Evolutionary conservation across 2,329 filamentous ascomycete species (phyloP).

Genomic region (Amylocarpus encephaloides): DNA sequence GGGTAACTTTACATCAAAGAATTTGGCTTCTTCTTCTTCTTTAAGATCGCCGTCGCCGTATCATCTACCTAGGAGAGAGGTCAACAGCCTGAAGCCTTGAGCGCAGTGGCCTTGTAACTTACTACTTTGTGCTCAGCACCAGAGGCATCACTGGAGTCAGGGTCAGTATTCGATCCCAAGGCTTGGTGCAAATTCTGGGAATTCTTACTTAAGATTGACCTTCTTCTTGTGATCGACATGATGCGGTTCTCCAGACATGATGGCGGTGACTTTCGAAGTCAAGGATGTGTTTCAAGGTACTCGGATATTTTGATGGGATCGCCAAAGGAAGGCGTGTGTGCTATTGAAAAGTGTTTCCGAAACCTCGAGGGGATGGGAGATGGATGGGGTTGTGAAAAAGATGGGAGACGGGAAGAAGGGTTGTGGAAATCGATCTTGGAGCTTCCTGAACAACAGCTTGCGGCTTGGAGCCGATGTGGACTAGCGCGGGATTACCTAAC

Average conservation of each 20-base stretch:
- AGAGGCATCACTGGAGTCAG: conserved; percentile 66
- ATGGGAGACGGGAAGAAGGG: too few species aligned
- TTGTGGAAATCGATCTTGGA: too few species aligned
- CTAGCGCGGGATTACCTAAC: too few species aligned
- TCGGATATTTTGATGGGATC: conserved; percentile 4
- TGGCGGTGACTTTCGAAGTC: conserved; percentile 10
- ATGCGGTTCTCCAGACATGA: conserved; percentile 64
- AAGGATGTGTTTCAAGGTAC: conserved; percentile 3
- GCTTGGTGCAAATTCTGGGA: background rate
- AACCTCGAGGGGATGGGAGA: too few species aligned
- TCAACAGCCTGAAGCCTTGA: conserved; percentile 31
- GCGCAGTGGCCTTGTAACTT: conserved; percentile 34
- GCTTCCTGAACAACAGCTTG: too few species aligned
- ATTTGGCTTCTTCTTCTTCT: conserved; percentile 99
- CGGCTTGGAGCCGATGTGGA: too few species aligned
- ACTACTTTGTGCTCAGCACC: conserved; percentile 83
- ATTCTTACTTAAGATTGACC: conserved; percentile 71
- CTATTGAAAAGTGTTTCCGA: conserved; percentile 1
- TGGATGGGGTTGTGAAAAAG: too few species aligned
- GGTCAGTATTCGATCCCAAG: conserved; percentile 34
- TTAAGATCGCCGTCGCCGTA: conserved; percentile 90
- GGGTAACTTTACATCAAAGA: conserved; percentile 73
- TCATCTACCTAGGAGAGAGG: conserved; percentile 65
- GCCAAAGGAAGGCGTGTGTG: conserved; percentile 11
- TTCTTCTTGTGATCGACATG: conserved; percentile 67